Evolutionary conservation across 139 green algal genomes (phyloP).

Genomic region (Volvox reticuliferus): DNA sequence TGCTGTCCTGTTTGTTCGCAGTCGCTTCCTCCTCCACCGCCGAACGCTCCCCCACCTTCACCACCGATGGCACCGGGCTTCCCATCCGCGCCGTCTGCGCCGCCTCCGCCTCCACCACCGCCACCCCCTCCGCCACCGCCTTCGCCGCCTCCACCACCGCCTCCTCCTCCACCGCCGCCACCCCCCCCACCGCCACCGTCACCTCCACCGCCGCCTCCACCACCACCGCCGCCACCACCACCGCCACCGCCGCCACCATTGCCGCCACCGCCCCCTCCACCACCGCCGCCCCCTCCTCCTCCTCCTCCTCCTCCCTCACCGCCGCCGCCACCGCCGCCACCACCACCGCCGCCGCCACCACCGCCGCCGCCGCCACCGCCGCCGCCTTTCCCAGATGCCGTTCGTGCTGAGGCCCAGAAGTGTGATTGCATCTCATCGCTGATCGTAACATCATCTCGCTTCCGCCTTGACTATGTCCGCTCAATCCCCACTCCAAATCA

Average conservation of each 20-base stretch:
- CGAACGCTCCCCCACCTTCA: neutral
- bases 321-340: conserved; percentile 13
- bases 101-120: conserved; percentile 12
- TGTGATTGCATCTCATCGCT: conserved; percentile 50
- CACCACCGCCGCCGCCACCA: neutral
- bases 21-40: conserved; percentile 30
- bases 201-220: conserved; percentile 19
- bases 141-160: conserved; percentile 7
- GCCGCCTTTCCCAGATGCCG: conserved; percentile 19
- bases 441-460: conserved; percentile 35
- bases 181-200: neutral
- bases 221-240: conserved; percentile 19
- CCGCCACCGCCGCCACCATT: conserved; percentile 23
- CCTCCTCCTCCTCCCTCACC: conserved; percentile 16
- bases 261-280: neutral
- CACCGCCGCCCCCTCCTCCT: conserved; percentile 8
- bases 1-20: conserved; percentile 48
- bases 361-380: conserved; percentile 7
- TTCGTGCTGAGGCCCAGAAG: conserved; percentile 20
- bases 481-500: neutral
- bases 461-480: conserved; percentile 26
- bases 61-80: neutral
- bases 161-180: neutral
- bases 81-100: neutral
- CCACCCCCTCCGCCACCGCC: conserved; percentile 27